These are phyloP conservation scores for Kitagawia praeruptora DNA, from an alignment of 129 eudicot genomes.

Conservation along the genomic window DNA sequence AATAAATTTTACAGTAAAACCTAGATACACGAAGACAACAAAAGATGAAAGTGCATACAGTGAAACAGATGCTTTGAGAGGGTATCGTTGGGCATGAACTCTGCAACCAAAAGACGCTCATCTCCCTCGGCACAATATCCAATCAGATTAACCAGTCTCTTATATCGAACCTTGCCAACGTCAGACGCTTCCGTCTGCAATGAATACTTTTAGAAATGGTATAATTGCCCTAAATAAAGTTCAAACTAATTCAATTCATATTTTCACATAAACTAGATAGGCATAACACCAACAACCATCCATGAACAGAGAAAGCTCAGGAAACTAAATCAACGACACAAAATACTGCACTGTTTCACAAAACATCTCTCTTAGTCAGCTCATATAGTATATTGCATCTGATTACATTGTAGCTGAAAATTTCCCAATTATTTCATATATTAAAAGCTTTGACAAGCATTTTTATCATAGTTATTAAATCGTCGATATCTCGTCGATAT, in stretches of 20 bases:
- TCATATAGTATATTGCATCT: neutral
- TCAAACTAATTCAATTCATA: constrained; percentile 9
- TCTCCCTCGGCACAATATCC: constrained; percentile 99
- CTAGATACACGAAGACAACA: neutral
- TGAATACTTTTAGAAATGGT: neutral
- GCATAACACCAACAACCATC: neutral
- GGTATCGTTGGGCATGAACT: constrained; percentile 91
- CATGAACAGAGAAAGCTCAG: neutral
- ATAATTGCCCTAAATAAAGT: constrained; percentile 9
- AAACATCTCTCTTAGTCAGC: neutral
- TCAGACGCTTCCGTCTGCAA: constrained; percentile 94
- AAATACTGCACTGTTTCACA: neutral
- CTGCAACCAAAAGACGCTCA: constrained; percentile 96
- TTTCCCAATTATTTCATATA: neutral
- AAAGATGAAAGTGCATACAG: constrained; percentile 43
- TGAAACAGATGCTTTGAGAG: constrained; percentile 97
- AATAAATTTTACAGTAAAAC: neutral
- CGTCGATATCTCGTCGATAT: no score
- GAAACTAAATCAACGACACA: neutral
- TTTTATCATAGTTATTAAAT: neutral
- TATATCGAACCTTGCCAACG: constrained; percentile 91
- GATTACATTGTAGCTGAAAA: neutral
- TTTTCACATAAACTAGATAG: neutral
- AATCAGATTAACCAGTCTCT: constrained; percentile 82
- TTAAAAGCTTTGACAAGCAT: neutral